These are phyloP conservation scores for Pichia sp. DNA, from an alignment of 1,139 yeast species.

Conservation along the genomic window DNA sequence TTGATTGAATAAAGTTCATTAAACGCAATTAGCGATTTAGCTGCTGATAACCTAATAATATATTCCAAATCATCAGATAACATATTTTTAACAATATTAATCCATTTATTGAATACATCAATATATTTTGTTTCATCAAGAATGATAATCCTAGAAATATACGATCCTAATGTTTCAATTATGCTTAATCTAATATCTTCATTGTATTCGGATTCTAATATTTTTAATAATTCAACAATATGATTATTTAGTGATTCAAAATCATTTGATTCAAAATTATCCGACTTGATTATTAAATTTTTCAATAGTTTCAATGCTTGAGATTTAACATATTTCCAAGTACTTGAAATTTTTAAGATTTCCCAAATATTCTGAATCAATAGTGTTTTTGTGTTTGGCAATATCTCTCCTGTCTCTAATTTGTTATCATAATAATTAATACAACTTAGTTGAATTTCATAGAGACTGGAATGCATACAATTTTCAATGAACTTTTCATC, in stretches of 20 bases:
- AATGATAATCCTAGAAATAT: constrained; percentile 26
- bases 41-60: constrained; percentile 42
- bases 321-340: constrained; percentile 41
- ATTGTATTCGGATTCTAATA: constrained; percentile 27
- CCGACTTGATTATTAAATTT: constrained; percentile 19
- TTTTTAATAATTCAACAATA: constrained; percentile 25
- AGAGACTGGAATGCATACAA: constrained; percentile 35
- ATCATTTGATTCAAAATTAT: neutral
- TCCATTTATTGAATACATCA: constrained; percentile 28
- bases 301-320: constrained; percentile 37
- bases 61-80: constrained; percentile 40
- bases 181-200: constrained; percentile 44
- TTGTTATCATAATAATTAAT: constrained; percentile 30
- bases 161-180: constrained; percentile 45
- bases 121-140: constrained; percentile 9
- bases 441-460: constrained; percentile 45
- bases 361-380: constrained; percentile 25
- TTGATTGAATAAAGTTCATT: constrained; percentile 10
- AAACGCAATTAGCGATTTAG: constrained; percentile 38
- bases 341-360: constrained; percentile 23
- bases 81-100: constrained; percentile 28
- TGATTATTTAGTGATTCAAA: constrained; percentile 2
- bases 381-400: neutral
- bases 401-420: neutral
- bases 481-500: constrained; percentile 27